Evolutionary conservation across 2,329 filamentous ascomycete genomes (phyloP).

Genomic region (Aspergillus pseudonomiae): DNA sequence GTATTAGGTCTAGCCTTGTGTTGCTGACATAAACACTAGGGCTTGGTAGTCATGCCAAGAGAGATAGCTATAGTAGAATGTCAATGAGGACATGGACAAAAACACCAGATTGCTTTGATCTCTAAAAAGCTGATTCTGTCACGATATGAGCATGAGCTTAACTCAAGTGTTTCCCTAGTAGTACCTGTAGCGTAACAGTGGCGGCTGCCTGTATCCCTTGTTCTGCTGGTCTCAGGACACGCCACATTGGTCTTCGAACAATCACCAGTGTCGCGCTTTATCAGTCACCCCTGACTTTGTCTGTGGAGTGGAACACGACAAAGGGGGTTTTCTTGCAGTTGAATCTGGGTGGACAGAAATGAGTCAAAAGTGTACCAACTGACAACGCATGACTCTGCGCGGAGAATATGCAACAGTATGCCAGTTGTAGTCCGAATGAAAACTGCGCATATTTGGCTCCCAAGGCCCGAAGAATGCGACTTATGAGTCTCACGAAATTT

Average conservation of each 20-base stretch:
- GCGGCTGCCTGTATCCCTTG: slow-evolving; percentile 18
- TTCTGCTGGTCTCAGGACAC: slow-evolving; percentile 8
- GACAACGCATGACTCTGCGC: background rate
- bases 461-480: background rate
- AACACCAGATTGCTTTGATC: background rate
- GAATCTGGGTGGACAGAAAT: background rate
- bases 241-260: background rate
- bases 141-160: background rate
- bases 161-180: background rate
- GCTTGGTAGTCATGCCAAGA: slow-evolving; percentile 2
- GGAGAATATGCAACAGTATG: background rate
- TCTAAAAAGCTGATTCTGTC: background rate
- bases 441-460: background rate
- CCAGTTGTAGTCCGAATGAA: background rate
- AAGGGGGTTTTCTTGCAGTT: slow-evolving; percentile 7
- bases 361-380: background rate
- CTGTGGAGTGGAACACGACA: background rate
- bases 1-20: slow-evolving; percentile 25
- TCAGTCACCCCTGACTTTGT: slow-evolving; percentile 2
- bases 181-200: slow-evolving; percentile 18
- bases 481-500: background rate
- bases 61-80: background rate
- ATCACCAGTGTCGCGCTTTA: slow-evolving; percentile 5
- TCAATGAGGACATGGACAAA: background rate
- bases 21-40: slow-evolving; percentile 23